Evolutionary conservation across 768 basidiomycete genomes (phyloP).

Genomic region (Gymnopilus dilepis): DNA sequence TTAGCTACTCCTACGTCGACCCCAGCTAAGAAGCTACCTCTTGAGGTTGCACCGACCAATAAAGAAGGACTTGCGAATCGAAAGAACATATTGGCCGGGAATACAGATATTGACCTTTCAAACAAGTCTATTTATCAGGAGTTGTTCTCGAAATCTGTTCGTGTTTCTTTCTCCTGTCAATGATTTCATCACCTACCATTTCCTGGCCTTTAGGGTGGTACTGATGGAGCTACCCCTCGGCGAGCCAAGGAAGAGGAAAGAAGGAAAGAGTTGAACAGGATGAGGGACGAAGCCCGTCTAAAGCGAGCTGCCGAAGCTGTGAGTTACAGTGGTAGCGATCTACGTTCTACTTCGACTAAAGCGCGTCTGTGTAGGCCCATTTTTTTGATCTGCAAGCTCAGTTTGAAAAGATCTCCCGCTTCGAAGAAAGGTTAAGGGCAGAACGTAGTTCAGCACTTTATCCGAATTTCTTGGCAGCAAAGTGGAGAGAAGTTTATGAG

Average conservation of each 20-base stretch:
- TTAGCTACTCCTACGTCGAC: slow-evolving; percentile 30
- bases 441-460: slow-evolving; percentile 61
- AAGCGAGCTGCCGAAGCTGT: slow-evolving; percentile 63
- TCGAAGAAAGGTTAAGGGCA: slow-evolving; percentile 59
- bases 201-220: slow-evolving; percentile 6
- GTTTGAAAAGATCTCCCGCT: slow-evolving; percentile 63
- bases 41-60: slow-evolving; percentile 24
- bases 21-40: slow-evolving; percentile 30
- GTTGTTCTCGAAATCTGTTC: slow-evolving; percentile 59
- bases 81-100: slow-evolving; percentile 39
- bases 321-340: slow-evolving; percentile 25
- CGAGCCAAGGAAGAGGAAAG: slow-evolving; percentile 69
- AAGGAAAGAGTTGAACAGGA: slow-evolving; percentile 65
- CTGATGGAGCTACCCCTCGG: slow-evolving; percentile 25
- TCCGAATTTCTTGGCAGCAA: slow-evolving; percentile 64
- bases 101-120: slow-evolving; percentile 67
- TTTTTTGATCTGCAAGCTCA: slow-evolving; percentile 64
- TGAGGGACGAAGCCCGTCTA: slow-evolving; percentile 71
- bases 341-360: slow-evolving; percentile 2
- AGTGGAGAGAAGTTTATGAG: slow-evolving; percentile 60
- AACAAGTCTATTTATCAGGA: slow-evolving; percentile 66
- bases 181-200: neutral
- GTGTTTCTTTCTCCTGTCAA: slow-evolving; percentile 1
- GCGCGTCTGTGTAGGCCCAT: slow-evolving; percentile 38
- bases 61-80: slow-evolving; percentile 22